Evolutionary conservation across 2,329 filamentous ascomycete genomes (phyloP), one percentile per base, ranked within the genome.

Genomic region (Intubia oerlemansii): DNA sequence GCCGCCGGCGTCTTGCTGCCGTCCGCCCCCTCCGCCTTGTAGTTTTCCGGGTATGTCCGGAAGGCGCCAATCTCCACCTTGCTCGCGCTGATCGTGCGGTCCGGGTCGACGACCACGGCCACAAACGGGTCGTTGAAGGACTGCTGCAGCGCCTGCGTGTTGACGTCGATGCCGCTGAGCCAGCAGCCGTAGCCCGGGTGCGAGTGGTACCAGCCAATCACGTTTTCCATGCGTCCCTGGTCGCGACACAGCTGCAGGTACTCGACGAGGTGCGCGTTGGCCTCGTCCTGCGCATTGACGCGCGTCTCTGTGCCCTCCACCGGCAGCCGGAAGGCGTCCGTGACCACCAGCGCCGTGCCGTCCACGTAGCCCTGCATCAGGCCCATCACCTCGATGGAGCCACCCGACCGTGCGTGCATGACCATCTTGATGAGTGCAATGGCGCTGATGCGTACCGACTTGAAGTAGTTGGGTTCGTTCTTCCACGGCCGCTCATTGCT

Each of bases 1-100:
- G 46, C 53, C 31, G 54, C 52, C 21, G 55, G 51, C 21, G 29
- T 35, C 17, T 28, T 29, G 16, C 27, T 32, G 30, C 29, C 25
- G 22, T 12, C 11, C 10, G 26, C 31, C 4, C 33, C 32, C 0
- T 38, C 36, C 1, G 68, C 57, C 35, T 70, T 72, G 51, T 88
- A 74, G 35, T 66, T 62, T 24, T 75, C 65, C 0, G 85, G 80
- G 42, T 76, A 93, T 2, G 88, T 95, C 41, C 88, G 64, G 56
- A 98, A 98, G 3, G 85, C 88, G 30, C 88, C 88, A 38, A 98
- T 95, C 45, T 98, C 88, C 34, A 98, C 84, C 48, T 91, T 92
- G 33, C 85, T 84, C 0, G 84, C 79, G 32, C 74, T 85, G 41
- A 95, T 84, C 11, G 88, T 98, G 38, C 85, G 76, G 47, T 98